A percentile compares a stretch with the other conserved stretches of the same genome.
These are phyloP conservation scores for Hygrophorus pudorinus DNA, from an alignment of 768 basidiomycete genomes.

Conservation along the genomic window DNA sequence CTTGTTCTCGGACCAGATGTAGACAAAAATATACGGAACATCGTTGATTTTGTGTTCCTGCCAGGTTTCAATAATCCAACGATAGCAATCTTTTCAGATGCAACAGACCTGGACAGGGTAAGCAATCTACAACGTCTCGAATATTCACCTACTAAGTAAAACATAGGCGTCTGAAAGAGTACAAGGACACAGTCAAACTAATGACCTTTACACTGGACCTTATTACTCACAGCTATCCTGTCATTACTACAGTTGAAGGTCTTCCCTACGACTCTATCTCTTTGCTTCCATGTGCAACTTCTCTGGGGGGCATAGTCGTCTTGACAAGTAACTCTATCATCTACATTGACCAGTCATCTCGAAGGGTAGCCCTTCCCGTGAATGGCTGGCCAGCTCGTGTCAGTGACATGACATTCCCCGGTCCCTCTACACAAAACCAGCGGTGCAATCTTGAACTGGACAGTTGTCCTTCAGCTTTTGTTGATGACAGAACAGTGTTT, in stretches of 20 bases:
- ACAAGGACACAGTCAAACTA: slow-evolving; percentile 71
- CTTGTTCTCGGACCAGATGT: slow-evolving; percentile 69
- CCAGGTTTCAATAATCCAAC: slow-evolving; percentile 95
- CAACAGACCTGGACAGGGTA: slow-evolving; percentile 92
- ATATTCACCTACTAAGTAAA: slow-evolving; percentile 1
- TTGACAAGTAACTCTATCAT: slow-evolving; percentile 72
- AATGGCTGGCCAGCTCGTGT: slow-evolving; percentile 81
- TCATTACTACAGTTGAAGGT: slow-evolving; percentile 62
- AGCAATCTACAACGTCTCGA: slow-evolving; percentile 13
- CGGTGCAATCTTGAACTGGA: slow-evolving; percentile 51
- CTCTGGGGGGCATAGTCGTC: slow-evolving; percentile 77
- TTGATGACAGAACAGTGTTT: slow-evolving; percentile 69
- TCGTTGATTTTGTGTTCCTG: slow-evolving; percentile 83
- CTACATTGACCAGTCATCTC: slow-evolving; percentile 81
- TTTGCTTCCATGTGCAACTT: slow-evolving; percentile 56
- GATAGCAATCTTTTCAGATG: slow-evolving; percentile 76
- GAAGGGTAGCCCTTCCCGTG: slow-evolving; percentile 59
- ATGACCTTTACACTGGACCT: slow-evolving; percentile 85
- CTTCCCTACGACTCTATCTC: slow-evolving; percentile 67
- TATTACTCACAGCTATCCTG: slow-evolving; percentile 67
- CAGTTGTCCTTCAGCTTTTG: slow-evolving; percentile 61
- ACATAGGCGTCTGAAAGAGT: slow-evolving; percentile 69
- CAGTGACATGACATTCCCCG: slow-evolving; percentile 51
- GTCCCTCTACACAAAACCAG: slow-evolving; percentile 33
- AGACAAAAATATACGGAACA: slow-evolving; percentile 70